A percentile compares a stretch with the other conserved stretches of the same genome.
phyloP scores from a whole-genome alignment of 768 basidiomycete species.

The Crucibulum laeve region DNA sequence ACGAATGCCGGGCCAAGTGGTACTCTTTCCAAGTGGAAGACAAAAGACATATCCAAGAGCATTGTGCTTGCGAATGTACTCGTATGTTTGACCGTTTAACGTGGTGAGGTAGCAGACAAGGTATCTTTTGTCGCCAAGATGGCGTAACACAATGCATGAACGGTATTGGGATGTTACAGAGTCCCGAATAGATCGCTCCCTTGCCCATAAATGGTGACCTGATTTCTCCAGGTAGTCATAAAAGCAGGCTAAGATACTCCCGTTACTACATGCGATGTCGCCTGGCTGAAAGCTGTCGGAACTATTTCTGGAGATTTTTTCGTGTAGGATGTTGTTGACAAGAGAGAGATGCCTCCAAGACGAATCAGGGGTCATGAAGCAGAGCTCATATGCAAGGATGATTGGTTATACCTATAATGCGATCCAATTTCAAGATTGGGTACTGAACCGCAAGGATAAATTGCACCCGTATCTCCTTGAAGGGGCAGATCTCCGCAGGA shows the following conservation, averaged over 20 bases:
- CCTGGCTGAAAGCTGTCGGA: slow-evolving; percentile 18
- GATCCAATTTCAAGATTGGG: background rate
- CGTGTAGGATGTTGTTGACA: background rate
- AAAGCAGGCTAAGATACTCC: slow-evolving; percentile 17
- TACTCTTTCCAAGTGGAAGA: slow-evolving; percentile 25
- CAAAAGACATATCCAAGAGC: slow-evolving; percentile 23
- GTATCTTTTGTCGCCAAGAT: slow-evolving; percentile 20
- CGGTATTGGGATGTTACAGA: slow-evolving; percentile 14
- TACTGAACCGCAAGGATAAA: too few relatives aligned
- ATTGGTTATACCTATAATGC: slow-evolving; percentile 1
- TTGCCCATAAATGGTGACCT: slow-evolving; percentile 14
- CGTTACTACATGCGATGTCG: slow-evolving; percentile 19
- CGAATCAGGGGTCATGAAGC: slow-evolving; percentile 11
- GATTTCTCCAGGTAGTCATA: slow-evolving; percentile 13
- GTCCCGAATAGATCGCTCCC: slow-evolving; percentile 12
- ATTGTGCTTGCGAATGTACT: too few relatives aligned
- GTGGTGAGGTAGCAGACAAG: slow-evolving; percentile 33
- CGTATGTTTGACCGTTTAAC: too few relatives aligned
- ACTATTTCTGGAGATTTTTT: background rate
- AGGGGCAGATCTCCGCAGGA: too few relatives aligned
- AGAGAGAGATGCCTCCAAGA: slow-evolving; percentile 9
- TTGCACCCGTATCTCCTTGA: too few relatives aligned
- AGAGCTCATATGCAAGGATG: too few relatives aligned
- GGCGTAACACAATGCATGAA: slow-evolving; percentile 30
- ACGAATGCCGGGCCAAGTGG: slow-evolving; percentile 21